These are phyloP conservation scores for Penicillium sp. DNA, from an alignment of 2,329 filamentous ascomycete species.

Conservation along the genomic window DNA sequence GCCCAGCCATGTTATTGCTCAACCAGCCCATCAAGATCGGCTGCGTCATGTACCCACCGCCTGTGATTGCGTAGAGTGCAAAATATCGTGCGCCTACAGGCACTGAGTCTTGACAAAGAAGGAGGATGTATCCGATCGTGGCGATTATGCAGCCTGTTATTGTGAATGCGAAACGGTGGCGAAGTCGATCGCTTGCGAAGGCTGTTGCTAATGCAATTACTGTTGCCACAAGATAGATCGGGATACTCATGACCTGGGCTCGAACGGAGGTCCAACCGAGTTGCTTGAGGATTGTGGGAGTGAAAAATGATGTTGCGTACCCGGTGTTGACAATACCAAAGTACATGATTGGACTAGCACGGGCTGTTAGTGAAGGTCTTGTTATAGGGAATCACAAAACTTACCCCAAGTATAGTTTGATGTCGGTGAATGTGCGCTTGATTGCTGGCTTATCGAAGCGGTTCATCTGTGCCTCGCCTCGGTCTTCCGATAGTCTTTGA, in stretches of 20 bases:
- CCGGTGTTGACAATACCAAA: constrained; percentile 60
- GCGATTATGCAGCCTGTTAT: constrained; percentile 54
- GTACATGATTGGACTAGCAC: constrained; percentile 56
- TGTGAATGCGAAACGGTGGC: constrained; percentile 58
- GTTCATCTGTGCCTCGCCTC: constrained; percentile 54
- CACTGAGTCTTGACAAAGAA: constrained; percentile 52
- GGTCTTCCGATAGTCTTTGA: constrained; percentile 45
- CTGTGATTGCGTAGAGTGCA: constrained; percentile 57
- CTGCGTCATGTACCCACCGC: constrained; percentile 57
- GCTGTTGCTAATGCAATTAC: constrained; percentile 56
- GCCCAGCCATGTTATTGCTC: constrained; percentile 58
- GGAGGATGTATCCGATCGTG: constrained; percentile 58
- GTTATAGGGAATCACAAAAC: constrained; percentile 15
- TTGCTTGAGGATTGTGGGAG: constrained; percentile 48
- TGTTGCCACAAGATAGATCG: constrained; percentile 66
- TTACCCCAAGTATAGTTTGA: constrained; percentile 42
- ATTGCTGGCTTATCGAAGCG: constrained; percentile 52
- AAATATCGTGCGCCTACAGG: constrained; percentile 56
- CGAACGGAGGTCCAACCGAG: constrained; percentile 58
- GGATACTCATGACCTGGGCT: constrained; percentile 54
- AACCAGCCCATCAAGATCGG: constrained; percentile 61
- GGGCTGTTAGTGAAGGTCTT: constrained; percentile 12
- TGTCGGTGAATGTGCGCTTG: constrained; percentile 50
- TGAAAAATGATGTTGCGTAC: constrained; percentile 48
- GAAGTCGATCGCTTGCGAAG: constrained; percentile 53